These are phyloP conservation scores for Phytophthora pinifolia DNA, from an alignment of 352 stramenopile species.

Conservation along the genomic window DNA sequence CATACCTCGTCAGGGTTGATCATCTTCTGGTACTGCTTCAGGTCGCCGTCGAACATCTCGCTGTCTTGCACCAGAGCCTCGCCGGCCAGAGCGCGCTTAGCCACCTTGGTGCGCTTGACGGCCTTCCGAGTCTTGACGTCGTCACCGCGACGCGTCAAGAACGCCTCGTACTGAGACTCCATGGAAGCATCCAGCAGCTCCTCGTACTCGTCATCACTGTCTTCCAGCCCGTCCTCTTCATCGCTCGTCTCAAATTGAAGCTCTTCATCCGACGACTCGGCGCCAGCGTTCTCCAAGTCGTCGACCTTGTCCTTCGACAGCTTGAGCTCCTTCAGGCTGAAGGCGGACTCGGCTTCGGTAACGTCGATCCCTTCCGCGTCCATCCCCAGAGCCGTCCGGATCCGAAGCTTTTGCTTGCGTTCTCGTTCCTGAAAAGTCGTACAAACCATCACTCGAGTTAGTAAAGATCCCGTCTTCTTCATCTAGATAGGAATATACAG, in stretches of 20 bases:
- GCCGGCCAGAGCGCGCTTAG: conserved; percentile 79
- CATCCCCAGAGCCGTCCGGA: conserved; percentile 82
- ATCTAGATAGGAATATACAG: no score
- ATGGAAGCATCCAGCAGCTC: conserved; percentile 80
- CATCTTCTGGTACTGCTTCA: conserved; percentile 82
- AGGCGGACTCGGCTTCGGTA: conserved; percentile 76
- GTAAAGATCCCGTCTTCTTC: no score
- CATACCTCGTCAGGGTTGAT: conserved; percentile 87
- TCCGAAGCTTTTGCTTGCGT: conserved; percentile 81
- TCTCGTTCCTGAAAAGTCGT: conserved; percentile 81
- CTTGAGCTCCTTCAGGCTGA: conserved; percentile 79
- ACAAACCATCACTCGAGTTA: conserved; percentile 13
- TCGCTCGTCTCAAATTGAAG: conserved; percentile 40
- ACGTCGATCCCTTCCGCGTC: conserved; percentile 82
- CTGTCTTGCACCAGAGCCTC: conserved; percentile 78
- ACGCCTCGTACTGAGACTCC: conserved; percentile 87
- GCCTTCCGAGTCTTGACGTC: conserved; percentile 83
- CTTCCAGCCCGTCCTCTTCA: conserved; percentile 36
- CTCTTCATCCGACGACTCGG: conserved; percentile 40
- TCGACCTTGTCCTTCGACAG: conserved; percentile 80
- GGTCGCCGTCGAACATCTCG: conserved; percentile 83
- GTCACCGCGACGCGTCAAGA: conserved; percentile 72
- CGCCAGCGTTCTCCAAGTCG: conserved; percentile 67
- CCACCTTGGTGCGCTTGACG: conserved; percentile 85
- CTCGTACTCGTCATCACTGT: conserved; percentile 81